These are phyloP conservation scores for Calocybe gangraenosa DNA, from an alignment of 768 basidiomycete genomes.

Conservation along the genomic window DNA sequence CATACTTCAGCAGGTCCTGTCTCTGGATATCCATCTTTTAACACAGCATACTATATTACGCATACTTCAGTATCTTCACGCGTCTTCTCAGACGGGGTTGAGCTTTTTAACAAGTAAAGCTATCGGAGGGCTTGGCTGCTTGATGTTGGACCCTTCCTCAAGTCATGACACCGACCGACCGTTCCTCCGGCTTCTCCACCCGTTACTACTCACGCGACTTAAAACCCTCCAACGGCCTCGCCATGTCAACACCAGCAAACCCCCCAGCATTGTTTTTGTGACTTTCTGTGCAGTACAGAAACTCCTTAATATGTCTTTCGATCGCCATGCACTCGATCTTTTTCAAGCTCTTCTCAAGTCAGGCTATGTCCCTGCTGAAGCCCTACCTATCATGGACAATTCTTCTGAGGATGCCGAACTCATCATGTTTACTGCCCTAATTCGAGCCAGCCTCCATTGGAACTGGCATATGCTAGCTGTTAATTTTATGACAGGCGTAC, in stretches of 20 bases:
- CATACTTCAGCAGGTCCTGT: constrained; percentile 13
- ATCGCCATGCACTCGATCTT: constrained; percentile 37
- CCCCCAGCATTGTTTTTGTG: constrained; percentile 33
- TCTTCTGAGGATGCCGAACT: constrained; percentile 36
- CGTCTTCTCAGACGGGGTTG: constrained; percentile 6
- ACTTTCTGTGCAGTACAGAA: constrained; percentile 41
- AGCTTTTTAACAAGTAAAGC: constrained; percentile 1
- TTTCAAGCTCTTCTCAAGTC: constrained; percentile 45
- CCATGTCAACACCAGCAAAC: constrained; percentile 28
- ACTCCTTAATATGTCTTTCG: constrained; percentile 30
- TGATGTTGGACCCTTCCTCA: constrained; percentile 7
- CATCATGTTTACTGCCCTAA: constrained; percentile 45
- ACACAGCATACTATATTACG: constrained; percentile 10
- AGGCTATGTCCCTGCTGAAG: constrained; percentile 42
- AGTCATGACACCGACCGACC: constrained; percentile 16
- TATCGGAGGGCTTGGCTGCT: constrained; percentile 1
- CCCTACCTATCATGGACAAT: constrained; percentile 34
- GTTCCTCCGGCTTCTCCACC: constrained; percentile 23
- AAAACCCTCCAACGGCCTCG: constrained; percentile 19
- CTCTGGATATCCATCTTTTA: constrained; percentile 9
- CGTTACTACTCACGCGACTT: constrained; percentile 23
- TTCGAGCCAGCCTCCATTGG: constrained; percentile 52
- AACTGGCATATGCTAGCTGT: constrained; percentile 44
- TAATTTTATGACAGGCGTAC: constrained; percentile 28
- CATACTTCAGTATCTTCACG: constrained; percentile 15